Base-by-base conservation (phyloP, 2,329 filamentous ascomycete species). In the Blastomyces percursus region DNA sequence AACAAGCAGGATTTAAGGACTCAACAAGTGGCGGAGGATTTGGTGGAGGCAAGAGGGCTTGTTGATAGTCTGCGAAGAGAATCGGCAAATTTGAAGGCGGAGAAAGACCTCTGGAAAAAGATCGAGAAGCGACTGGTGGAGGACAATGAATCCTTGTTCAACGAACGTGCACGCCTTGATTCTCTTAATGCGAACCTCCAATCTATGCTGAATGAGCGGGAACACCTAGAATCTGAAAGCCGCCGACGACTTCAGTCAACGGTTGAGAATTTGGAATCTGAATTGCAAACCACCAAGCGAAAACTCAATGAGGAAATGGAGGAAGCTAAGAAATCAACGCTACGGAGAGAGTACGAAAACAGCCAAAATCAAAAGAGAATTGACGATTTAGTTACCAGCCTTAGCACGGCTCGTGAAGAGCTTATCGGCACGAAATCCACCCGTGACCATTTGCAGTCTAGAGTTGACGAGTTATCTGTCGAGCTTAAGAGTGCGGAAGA, bases 41-140 rank as follows among this genome's bases (percentile, higher is more conserved):
- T 97, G 6, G 86, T 97, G 11, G 94, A 96, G 73, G 86, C 89
- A 5, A 88, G 87, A 72, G 88, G 88, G 40, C 78, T 93, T 60
- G 80, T 89, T 3, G 93, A 99, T 71, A 92, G 91, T 70, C 84
- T 96, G 75, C 88, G 91, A 60, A 91, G 91, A 67, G 94, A 99
- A 73, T 91, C 87, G 61, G 87, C 91, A 19, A 96, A 97, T 71
- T 83, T 96, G 42, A 96, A 96, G 74, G 92, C 93, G 0, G 93
- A 97, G 75, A 96, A 96, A 77, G 89, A 91, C 46, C 81, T 99
- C 11, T 96, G 90, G 89, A 96, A 94, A 78, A 90, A 88, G 62
- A 96, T 96, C 42, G 92, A 97, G 72, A 87, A 89, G 66, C 86
- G 95, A 60, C 81, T 97, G 52, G 88, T 85, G 65, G 90, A 94